Conservation (phyloP, 2,329 filamentous ascomycete genomes). For the Colletotrichum destructivum region DNA sequence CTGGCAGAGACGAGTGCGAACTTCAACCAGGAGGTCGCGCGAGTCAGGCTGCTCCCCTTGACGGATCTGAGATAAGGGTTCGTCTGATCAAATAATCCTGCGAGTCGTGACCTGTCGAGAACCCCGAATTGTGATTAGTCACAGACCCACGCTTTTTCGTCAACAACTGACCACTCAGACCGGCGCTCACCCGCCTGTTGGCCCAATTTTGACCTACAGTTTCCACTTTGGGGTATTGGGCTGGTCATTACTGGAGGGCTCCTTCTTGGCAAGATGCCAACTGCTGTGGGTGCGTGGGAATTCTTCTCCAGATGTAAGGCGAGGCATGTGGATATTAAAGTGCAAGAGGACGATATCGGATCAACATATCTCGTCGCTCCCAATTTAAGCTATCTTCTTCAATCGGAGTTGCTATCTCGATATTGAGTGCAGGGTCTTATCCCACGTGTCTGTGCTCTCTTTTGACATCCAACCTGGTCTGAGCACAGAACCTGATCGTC, state of each 20-base stretch:
- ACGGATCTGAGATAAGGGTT: slow-evolving; percentile 5
- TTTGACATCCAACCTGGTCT: slow-evolving; percentile 2
- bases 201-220: slow-evolving; percentile 24
- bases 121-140: slow-evolving; percentile 29
- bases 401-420: background rate
- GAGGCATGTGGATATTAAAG: slow-evolving; percentile 20
- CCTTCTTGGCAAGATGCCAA: slow-evolving; percentile 18
- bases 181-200: background rate
- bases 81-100: slow-evolving; percentile 24
- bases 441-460: slow-evolving; percentile 32
- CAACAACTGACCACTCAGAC: slow-evolving; percentile 8
- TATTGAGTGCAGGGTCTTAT: slow-evolving; percentile 3
- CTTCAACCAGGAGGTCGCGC: background rate
- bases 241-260: slow-evolving; percentile 29
- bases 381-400: slow-evolving; percentile 10
- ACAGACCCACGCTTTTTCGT: slow-evolving; percentile 11
- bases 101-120: background rate
- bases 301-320: slow-evolving; percentile 19
- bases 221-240: slow-evolving; percentile 28
- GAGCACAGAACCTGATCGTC: background rate
- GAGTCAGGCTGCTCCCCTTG: background rate
- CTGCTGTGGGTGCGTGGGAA: slow-evolving; percentile 31
- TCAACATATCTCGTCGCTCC: slow-evolving; percentile 9
- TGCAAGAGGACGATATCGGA: slow-evolving; percentile 37
- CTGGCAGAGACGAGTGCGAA: background rate